A percentile compares a stretch with the other conserved stretches of the same genome.
These are phyloP conservation scores for Lactuca sativa DNA, from an alignment of 129 eudicot genomes.

Conservation along the genomic window DNA sequence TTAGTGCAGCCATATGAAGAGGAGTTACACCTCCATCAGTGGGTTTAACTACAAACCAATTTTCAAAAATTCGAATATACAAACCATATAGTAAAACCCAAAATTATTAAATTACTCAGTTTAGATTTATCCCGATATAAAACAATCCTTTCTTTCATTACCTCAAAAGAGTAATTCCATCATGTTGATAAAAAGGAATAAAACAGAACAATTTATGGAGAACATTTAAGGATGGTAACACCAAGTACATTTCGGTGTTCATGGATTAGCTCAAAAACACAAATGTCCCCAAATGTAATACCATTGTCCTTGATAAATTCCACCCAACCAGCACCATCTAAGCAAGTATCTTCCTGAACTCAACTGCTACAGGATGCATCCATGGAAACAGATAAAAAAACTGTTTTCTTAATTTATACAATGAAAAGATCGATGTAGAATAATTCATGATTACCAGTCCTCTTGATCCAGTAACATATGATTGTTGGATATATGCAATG, in stretches of 20 bases:
- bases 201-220: not conserved
- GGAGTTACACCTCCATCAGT: too few species aligned
- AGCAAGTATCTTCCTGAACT: not conserved
- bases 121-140: too few species aligned
- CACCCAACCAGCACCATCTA: constrained; percentile 14
- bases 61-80: too few species aligned
- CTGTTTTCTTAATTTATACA: too few species aligned
- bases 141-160: too few species aligned
- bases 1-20: too few species aligned
- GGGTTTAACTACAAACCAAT: too few species aligned
- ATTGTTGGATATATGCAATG: constrained; percentile 10
- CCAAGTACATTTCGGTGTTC: constrained; percentile 4
- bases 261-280: constrained; percentile 23
- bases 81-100: too few species aligned
- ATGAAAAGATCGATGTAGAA: not conserved
- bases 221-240: constrained; percentile 26
- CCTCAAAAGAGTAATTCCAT: constrained; percentile 11
- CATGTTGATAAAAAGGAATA: not conserved
- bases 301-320: constrained; percentile 31
- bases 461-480: not conserved
- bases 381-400: not conserved
- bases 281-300: constrained; percentile 18
- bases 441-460: constrained; percentile 19
- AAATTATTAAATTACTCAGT: too few species aligned
- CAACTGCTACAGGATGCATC: not conserved